phyloP scores from a whole-genome alignment of 257 asterid species.

The Capsicum rhomboideum region DNA sequence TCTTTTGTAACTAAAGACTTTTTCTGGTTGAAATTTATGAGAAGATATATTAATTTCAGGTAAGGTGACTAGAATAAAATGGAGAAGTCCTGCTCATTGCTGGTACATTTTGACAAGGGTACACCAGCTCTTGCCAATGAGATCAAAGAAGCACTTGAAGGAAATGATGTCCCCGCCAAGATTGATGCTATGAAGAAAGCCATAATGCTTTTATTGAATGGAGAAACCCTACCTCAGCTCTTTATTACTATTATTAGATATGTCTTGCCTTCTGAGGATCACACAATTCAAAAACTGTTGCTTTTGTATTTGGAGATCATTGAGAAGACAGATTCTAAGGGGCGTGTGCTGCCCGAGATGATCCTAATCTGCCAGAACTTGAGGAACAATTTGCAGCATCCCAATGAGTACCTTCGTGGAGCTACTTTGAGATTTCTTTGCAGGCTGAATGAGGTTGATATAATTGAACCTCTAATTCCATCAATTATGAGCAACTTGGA shows the following conservation, averaged over 20 bases:
- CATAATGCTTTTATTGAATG: constrained; percentile 80
- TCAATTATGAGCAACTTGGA: constrained; percentile 76
- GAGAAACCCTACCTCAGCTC: constrained; percentile 84
- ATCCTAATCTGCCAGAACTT: constrained; percentile 87
- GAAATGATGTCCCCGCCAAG: constrained; percentile 65
- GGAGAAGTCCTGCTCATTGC: constrained; percentile 85
- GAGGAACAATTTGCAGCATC: constrained; percentile 81
- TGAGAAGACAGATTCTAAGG: constrained; percentile 83
- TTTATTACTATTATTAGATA: constrained; percentile 79
- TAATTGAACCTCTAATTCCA: constrained; percentile 82
- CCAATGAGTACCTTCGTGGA: constrained; percentile 90
- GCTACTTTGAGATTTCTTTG: constrained; percentile 86
- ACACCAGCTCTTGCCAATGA: constrained; percentile 83
- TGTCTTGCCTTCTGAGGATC: constrained; percentile 83
- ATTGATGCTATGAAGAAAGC: constrained; percentile 89
- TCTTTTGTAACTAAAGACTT: neutral
- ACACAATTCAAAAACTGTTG: constrained; percentile 72
- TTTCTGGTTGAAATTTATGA: neutral
- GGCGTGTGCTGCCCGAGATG: constrained; percentile 81
- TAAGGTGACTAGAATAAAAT: constrained; percentile 27
- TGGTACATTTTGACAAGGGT: constrained; percentile 85
- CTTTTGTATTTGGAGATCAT: constrained; percentile 75
- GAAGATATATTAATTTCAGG: neutral
- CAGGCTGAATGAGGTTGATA: constrained; percentile 80
- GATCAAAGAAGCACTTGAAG: constrained; percentile 94